phyloP scores from a whole-genome alignment of 2,329 filamentous ascomycete species.

The Colletotrichum tropicicola region DNA sequence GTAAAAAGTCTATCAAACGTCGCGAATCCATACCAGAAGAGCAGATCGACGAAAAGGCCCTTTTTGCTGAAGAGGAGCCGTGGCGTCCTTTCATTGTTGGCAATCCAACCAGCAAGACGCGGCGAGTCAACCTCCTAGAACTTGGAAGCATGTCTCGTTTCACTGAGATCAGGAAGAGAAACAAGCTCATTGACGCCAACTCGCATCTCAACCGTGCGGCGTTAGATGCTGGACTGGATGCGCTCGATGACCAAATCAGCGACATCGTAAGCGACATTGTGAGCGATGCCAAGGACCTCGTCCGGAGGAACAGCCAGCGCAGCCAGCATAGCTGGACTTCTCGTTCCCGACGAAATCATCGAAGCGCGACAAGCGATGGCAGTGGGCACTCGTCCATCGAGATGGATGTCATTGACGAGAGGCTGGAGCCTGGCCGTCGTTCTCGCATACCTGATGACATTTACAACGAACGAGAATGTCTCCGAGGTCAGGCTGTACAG shows the following conservation, averaged over 20 bases:
- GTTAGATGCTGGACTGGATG: conserved; percentile 44
- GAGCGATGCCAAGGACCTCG: conserved; percentile 41
- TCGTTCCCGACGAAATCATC: conserved; percentile 15
- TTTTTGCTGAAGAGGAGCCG: conserved; percentile 59
- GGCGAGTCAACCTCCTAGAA: conserved; percentile 77
- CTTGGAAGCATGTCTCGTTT: conserved; percentile 74
- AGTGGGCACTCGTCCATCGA: conserved; percentile 36
- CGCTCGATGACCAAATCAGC: conserved; percentile 47
- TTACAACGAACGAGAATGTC: conserved; percentile 44
- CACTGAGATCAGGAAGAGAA: conserved; percentile 75
- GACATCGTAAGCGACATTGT: conserved; percentile 45
- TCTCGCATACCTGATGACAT: conserved; percentile 31
- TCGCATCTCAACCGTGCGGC: conserved; percentile 47
- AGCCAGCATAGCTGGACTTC: background rate
- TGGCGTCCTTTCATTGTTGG: conserved; percentile 79
- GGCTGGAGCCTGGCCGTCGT: conserved; percentile 32
- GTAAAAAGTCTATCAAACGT: conserved; percentile 57
- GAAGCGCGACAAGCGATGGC: conserved; percentile 20
- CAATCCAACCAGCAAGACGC: conserved; percentile 73
- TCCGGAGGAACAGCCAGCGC: conserved; percentile 16
- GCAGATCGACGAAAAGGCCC: conserved; percentile 36
- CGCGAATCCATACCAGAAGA: conserved; percentile 48
- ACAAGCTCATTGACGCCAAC: conserved; percentile 61
- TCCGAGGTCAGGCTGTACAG: conserved; percentile 47
- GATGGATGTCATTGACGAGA: conserved; percentile 36